Evolutionary conservation across 352 stramenopile genomes (phyloP).

Genomic region (Phytophthora ohioensis): DNA sequence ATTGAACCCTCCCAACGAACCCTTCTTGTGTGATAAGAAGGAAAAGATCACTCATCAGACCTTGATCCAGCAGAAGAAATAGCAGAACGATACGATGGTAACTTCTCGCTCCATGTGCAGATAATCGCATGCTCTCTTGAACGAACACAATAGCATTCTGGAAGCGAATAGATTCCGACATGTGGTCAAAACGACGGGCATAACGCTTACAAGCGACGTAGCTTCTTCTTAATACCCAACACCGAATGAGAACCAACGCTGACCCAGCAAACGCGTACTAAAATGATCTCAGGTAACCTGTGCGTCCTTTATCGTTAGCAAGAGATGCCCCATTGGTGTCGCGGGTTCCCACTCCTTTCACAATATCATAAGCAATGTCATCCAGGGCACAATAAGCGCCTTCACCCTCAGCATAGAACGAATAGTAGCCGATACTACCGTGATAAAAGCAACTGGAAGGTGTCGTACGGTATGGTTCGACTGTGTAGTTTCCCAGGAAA

Average conservation of each 20-base stretch:
- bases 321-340: slow-evolving; percentile 27
- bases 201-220: slow-evolving; percentile 23
- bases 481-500: slow-evolving; percentile 7
- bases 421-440: slow-evolving; percentile 14
- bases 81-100: slow-evolving; percentile 19
- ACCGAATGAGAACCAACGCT: slow-evolving; percentile 1
- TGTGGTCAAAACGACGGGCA: slow-evolving; percentile 2
- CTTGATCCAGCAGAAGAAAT: slow-evolving; percentile 26
- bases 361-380: slow-evolving; percentile 17
- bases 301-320: not conserved
- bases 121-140: slow-evolving; percentile 23
- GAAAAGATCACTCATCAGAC: slow-evolving; percentile 37
- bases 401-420: slow-evolving; percentile 22
- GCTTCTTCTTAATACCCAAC: slow-evolving; percentile 10
- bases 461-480: slow-evolving; percentile 6
- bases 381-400: slow-evolving; percentile 24
- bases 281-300: slow-evolving; percentile 11
- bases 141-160: slow-evolving; percentile 22
- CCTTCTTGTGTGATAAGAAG: slow-evolving; percentile 35
- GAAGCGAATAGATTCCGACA: slow-evolving; percentile 5
- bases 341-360: slow-evolving; percentile 15
- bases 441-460: slow-evolving; percentile 14
- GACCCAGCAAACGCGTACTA: slow-evolving; percentile 20
- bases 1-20: slow-evolving; percentile 15
- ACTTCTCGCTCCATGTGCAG: slow-evolving; percentile 22